Base-by-base conservation (phyloP, 176 grass and related monocot species). In the Thinopyrum elongatum region DNA sequence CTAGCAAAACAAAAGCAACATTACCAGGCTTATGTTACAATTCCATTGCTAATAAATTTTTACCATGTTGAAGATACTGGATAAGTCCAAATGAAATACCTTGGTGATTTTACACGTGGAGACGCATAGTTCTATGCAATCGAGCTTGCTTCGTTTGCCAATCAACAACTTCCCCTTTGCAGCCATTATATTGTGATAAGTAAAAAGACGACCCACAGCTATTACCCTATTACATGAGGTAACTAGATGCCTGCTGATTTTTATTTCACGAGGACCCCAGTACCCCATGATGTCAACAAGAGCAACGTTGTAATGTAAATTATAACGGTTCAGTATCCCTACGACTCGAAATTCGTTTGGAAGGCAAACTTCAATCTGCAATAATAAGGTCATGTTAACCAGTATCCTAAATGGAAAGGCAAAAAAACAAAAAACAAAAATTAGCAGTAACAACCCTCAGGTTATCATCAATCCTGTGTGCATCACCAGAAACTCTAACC, bases 331-430 rank as follows among this genome's bases (percentile, higher is more conserved):
- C 39, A 47, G 26, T 47, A 46, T 28, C 70, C 70, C 39, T 17
- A 74, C 12, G 3, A 74, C 70, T 28, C 39, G 39, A 27, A 28
- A 74, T 9, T 16, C 1, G 4, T 74, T 25, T 74, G 13, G 39
- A 74, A 74, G 39, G 71, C n/a, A 47, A 8, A 74, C 71, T 74
- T 74, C 71, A 25, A 74, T 74, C 41, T 74, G 41, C 39, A 74
- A 74, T 74, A 1, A 5, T 47, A 47, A 74, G 39, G 3, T 46
- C 14, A 47, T 74, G 70, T 46, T 74, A 46, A 25, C 39, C 23
- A 73, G n/a, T 73, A 73, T 26, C 69, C 6, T 1, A 72, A 26
- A 26, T 44, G 12, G 14, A 46, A 47, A 74, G 22, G 39, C 5
- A 27, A 41, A 14, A 7, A 16, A 16, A 46, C 3, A 16, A 16